Base-by-base conservation (phyloP, 2,329 filamentous ascomycete genomes). In the Sporothrix variecibatus region DNA sequence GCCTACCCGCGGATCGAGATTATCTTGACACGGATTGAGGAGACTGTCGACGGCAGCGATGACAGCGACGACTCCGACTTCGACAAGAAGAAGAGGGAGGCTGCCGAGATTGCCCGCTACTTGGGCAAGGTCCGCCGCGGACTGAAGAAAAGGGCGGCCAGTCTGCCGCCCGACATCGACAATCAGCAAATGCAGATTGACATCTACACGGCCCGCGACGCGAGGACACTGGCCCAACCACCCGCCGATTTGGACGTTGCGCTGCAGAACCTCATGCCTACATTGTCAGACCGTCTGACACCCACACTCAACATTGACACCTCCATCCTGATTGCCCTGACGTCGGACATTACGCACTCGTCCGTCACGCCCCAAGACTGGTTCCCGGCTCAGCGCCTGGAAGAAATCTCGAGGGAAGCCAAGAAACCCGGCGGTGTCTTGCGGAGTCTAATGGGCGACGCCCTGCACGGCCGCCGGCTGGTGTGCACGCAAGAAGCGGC, bases 271-370 rank as follows among this genome's bases (percentile, higher is more conserved):
- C 74, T 79, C 0, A 76, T 80, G 20, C 78, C 76, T 1, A 75
- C 77, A 3, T 74, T 79, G 9, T 76, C 78, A 43, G 73, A 76
- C 34, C 71, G 73, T 1, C 69, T 82, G 20, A 80, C 79, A 1
- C 60, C 77, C 0, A 84, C 82, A 0, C 79, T 91, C 38, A 90
- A 92, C 78, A 86, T 92, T 73, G 90, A 92, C 80, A 91, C 89
- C 72, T 94, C 92, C 1, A 88, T 94, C 65, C 85, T 95, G 6
- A 86, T 95, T 5, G 92, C 92, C 4, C 83, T 94, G 2, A 88
- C 92, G 1, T 94, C 92, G 0, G 93, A 95, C 78, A 89, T 94
- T 34, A 92, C 91, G 1, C 91, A 94, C 79, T 78, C 79, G 4
- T 74, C 77, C 7, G 81, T 85, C 5, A 69, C 77, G 0, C 77